These are phyloP conservation scores for Ceratocystis alfenasii DNA, from an alignment of 2,329 filamentous ascomycete species.

Conservation along the genomic window DNA sequence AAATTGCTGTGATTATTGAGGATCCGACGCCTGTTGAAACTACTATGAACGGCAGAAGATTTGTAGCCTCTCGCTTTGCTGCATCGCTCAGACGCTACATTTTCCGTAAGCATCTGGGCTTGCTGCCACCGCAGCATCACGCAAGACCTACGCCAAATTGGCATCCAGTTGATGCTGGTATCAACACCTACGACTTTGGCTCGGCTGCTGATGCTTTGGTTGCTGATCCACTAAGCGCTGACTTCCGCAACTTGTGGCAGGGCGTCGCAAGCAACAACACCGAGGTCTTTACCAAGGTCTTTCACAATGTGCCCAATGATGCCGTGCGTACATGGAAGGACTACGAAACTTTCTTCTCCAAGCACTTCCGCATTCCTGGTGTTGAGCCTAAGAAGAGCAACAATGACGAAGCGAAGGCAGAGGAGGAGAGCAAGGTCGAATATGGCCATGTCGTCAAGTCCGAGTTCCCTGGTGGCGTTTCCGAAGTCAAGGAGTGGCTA, in stretches of 20 bases:
- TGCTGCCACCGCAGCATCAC: conserved; percentile 62
- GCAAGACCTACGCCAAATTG: conserved; percentile 62
- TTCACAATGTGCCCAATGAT: conserved; percentile 67
- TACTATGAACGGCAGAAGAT: conserved; percentile 61
- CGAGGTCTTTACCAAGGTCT: conserved; percentile 65
- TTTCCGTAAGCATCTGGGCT: conserved; percentile 82
- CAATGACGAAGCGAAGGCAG: conserved; percentile 35
- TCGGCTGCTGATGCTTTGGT: conserved; percentile 57
- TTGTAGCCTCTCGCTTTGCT: conserved; percentile 62
- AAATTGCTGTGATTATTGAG: conserved; percentile 82
- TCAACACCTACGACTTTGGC: conserved; percentile 64
- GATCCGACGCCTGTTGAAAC: conserved; percentile 60
- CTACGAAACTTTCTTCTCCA: conserved; percentile 59
- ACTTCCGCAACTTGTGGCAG: conserved; percentile 63
- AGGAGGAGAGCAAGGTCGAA: conserved; percentile 49
- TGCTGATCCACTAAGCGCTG: conserved; percentile 56
- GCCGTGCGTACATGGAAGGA: conserved; percentile 57
- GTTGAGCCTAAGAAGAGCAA: conserved; percentile 32
- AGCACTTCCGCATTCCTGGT: conserved; percentile 48
- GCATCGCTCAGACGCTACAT: conserved; percentile 70
- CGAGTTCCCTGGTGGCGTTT: conserved; percentile 60
- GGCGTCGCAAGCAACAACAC: conserved; percentile 65
- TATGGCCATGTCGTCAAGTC: conserved; percentile 81
- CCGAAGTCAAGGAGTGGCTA: conserved; percentile 60
- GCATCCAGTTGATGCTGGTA: conserved; percentile 55